A percentile compares a stretch with the other conserved stretches of the same genome.
Evolutionary conservation across 192 early-diverging fungal species (phyloP).

Genomic region (Mortierella claussenii): DNA sequence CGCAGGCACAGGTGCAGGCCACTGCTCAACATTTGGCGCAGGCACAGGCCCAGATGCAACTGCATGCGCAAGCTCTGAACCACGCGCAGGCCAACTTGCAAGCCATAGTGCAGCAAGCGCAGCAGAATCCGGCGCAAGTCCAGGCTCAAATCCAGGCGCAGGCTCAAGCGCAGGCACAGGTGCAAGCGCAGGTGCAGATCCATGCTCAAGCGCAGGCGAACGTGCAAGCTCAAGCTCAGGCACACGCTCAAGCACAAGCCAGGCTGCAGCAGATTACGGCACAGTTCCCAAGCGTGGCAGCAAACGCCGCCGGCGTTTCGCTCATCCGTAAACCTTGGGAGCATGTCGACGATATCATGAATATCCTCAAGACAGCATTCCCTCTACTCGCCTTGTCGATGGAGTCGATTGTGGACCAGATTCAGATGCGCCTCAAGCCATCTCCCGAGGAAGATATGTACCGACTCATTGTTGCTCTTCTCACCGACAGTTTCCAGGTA

Average conservation of each 20-base stretch:
- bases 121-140: constrained; percentile 10
- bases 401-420: constrained; percentile 99
- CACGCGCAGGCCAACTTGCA: constrained; percentile 54
- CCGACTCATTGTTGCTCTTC: constrained; percentile 89
- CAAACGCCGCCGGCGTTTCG: constrained; percentile 32
- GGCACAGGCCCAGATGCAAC: constrained; percentile 33
- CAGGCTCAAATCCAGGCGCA: constrained; percentile 26
- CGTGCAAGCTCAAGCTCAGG: constrained; percentile 48
- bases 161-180: constrained; percentile 60
- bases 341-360: constrained; percentile 94
- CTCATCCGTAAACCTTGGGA: constrained; percentile 79
- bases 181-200: constrained; percentile 53
- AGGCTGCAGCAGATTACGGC: constrained; percentile 42
- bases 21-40: constrained; percentile 37
- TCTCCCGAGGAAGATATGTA: constrained; percentile 98
- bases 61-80: constrained; percentile 27
- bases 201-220: constrained; percentile 56
- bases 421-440: constrained; percentile 93
- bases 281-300: constrained; percentile 33
- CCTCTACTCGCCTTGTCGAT: constrained; percentile 94
- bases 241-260: constrained; percentile 47
- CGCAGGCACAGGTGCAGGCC: constrained; percentile 38
- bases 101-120: constrained; percentile 35
- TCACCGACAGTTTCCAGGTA: constrained; percentile 92
- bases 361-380: constrained; percentile 92